A percentile compares a stretch with the other conserved stretches of the same genome.
Conservation (phyloP, 2,329 filamentous ascomycete species). For the Lojkania enalia region DNA sequence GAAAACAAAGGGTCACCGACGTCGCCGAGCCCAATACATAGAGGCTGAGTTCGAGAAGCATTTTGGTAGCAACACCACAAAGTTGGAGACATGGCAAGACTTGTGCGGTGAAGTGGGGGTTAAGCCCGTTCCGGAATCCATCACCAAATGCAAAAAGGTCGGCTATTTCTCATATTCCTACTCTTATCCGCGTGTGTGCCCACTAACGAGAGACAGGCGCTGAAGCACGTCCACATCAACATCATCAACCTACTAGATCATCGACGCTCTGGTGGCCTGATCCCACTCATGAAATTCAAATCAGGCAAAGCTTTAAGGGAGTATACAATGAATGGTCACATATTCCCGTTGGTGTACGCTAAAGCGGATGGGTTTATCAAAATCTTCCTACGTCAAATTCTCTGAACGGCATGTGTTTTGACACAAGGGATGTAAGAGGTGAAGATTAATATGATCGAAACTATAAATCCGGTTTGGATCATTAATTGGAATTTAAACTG, state of each 20-base stretch:
- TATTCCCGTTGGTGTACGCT: not conserved
- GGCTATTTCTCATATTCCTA: too few species aligned
- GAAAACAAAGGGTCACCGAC: too few species aligned
- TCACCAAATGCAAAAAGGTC: conserved; percentile 31
- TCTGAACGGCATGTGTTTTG: too few species aligned
- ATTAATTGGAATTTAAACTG: too few species aligned
- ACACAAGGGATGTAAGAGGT: too few species aligned
- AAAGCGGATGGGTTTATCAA: not conserved
- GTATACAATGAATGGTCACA: not conserved
- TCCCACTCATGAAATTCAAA: not conserved
- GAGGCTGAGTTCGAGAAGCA: conserved; percentile 16
- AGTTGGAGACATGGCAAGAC: conserved; percentile 26
- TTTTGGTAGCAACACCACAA: conserved; percentile 15
- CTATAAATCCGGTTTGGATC: too few species aligned
- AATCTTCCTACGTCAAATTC: not conserved
- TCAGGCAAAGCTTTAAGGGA: not conserved
- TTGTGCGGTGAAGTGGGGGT: conserved; percentile 25
- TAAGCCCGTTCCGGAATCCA: conserved; percentile 14
- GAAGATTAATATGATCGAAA: too few species aligned
- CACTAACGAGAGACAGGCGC: not conserved
- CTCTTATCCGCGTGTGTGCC: too few species aligned
- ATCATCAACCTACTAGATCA: conserved; percentile 11
- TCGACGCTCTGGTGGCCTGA: conserved; percentile 3
- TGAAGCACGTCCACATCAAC: conserved; percentile 14
- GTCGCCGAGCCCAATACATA: too few species aligned